Base-by-base conservation (phyloP, 164 flowering plant genomes). In the Liquidambar formosana region DNA sequence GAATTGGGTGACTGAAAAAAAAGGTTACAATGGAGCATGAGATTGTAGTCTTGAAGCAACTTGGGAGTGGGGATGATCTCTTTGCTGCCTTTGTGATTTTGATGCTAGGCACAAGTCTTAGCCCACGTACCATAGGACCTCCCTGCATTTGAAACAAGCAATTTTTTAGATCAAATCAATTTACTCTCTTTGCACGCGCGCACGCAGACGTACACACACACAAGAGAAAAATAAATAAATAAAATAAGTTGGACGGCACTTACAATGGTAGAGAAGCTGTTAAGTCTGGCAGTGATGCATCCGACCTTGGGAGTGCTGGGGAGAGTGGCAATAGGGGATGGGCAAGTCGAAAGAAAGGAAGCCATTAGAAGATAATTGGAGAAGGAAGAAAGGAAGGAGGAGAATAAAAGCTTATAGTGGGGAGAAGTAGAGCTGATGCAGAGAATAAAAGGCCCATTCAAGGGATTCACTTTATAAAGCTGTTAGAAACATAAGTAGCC, bases 1-100 rank as follows among this genome's bases (percentile, higher is more conserved):
- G 41, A 33, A 33, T 33, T 33, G 41, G 6, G 41, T 33, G 41
- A 33, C 2, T 2, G 41, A 33, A 33, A 33, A 6, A 33, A 33
- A 33, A 33, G 2, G 41, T 33, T 72, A 81, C 86, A 41, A 58
- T 14, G 60, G 85, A 76, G 63, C 85, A 84, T 23, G 82, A 73
- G 52, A 85, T 77, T 52, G 73, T 41, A 33, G 80, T 57, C 56
- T 69, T 76, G 74, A 61, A 69, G 69, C 77, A 47, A 19, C 68
- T 51, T 51, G 72, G 66, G 23, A 65, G 45, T 4, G 70, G 51
- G 28, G 67, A 73, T 27, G 72, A 69, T 61, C 66, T 59, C 46
- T 68, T 66, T 22, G 73, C 68, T 21, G 73, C 68, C 48, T 57
- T 75, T 51, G 73, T 51, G 14, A 71, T 45, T 47, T 69, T 67